Conservation (phyloP, 2,329 filamentous ascomycete species). For the Thielaviopsis populi region DNA sequence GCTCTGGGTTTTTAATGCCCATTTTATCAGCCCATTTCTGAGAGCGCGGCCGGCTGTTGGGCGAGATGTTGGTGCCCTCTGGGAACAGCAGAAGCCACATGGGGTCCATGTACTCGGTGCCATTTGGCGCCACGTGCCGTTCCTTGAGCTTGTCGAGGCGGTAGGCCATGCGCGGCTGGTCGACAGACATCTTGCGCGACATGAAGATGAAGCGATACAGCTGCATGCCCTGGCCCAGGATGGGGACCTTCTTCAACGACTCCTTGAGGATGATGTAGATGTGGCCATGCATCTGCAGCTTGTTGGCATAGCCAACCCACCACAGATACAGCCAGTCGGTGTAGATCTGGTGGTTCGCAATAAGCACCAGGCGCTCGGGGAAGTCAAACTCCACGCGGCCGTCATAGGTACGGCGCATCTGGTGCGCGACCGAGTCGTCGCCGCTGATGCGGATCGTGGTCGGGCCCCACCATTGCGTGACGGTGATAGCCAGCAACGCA, state of each 20-base stretch:
- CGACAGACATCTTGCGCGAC: slow-evolving; percentile 74
- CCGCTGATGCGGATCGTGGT: slow-evolving; percentile 71
- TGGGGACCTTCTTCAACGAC: slow-evolving; percentile 64
- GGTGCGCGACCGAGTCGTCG: slow-evolving; percentile 61
- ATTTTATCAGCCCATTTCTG: slow-evolving; percentile 63
- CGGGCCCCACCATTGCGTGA: slow-evolving; percentile 80
- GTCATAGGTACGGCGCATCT: slow-evolving; percentile 54
- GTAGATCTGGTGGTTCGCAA: slow-evolving; percentile 85
- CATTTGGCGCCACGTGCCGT: slow-evolving; percentile 36
- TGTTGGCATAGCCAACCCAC: slow-evolving; percentile 79
- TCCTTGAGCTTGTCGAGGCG: slow-evolving; percentile 56
- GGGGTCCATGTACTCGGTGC: slow-evolving; percentile 47
- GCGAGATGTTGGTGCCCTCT: slow-evolving; percentile 69
- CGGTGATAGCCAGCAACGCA: slow-evolving; percentile 59
- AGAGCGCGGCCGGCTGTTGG: slow-evolving; percentile 55
- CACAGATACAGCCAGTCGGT: slow-evolving; percentile 87
- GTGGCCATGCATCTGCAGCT: slow-evolving; percentile 63
- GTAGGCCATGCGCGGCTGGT: slow-evolving; percentile 59
- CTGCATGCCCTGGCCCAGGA: slow-evolving; percentile 68
- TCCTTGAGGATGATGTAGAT: slow-evolving; percentile 87
- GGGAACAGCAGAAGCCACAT: slow-evolving; percentile 89
- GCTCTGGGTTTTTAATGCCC: slow-evolving; percentile 55
- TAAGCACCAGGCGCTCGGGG: slow-evolving; percentile 65
- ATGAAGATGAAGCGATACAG: slow-evolving; percentile 87
- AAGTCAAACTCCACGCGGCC: slow-evolving; percentile 66